A percentile compares a stretch with the other conserved stretches of the same genome.
Conservation (phyloP, 352 stramenopile genomes). For the Globisporangium solare region DNA sequence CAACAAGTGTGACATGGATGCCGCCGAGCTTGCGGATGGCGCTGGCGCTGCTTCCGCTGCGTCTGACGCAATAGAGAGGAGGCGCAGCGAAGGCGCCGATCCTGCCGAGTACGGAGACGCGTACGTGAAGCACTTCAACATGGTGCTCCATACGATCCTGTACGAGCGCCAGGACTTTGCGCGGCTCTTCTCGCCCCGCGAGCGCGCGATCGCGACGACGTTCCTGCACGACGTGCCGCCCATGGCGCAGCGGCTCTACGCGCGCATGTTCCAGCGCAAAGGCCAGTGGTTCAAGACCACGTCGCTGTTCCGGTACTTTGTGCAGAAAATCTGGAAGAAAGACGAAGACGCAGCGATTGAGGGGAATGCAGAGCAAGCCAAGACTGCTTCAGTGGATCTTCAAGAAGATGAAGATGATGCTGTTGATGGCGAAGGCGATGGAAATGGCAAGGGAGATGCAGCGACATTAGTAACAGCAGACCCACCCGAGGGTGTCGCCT, state of each 20-base stretch:
- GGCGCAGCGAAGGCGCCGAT: not conserved
- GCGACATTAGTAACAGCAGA: not conserved
- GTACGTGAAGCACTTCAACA: slow-evolving; percentile 56
- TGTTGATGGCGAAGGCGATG: not conserved
- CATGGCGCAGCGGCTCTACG: slow-evolving; percentile 64
- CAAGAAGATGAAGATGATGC: not conserved
- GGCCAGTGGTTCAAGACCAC: slow-evolving; percentile 68
- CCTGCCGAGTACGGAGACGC: slow-evolving; percentile 34
- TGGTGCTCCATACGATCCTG: slow-evolving; percentile 46
- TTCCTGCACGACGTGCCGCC: slow-evolving; percentile 48
- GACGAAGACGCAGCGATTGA: not conserved
- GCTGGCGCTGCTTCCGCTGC: not conserved
- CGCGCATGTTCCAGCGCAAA: slow-evolving; percentile 72
- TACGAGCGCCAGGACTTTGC: slow-evolving; percentile 41
- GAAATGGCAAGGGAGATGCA: not conserved
- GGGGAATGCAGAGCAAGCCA: not conserved
- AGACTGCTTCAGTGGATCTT: not conserved
- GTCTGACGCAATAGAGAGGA: not conserved
- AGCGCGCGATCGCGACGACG: slow-evolving; percentile 32
- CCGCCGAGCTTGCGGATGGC: too few relatives aligned
- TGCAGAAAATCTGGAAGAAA: not conserved
- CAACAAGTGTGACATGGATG: not conserved
- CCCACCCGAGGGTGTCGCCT: not conserved
- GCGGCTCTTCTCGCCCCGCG: slow-evolving; percentile 37
- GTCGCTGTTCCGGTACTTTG: slow-evolving; percentile 61